phyloP scores from a whole-genome alignment of 257 asterid species.

The Handroanthus guayacan region DNA sequence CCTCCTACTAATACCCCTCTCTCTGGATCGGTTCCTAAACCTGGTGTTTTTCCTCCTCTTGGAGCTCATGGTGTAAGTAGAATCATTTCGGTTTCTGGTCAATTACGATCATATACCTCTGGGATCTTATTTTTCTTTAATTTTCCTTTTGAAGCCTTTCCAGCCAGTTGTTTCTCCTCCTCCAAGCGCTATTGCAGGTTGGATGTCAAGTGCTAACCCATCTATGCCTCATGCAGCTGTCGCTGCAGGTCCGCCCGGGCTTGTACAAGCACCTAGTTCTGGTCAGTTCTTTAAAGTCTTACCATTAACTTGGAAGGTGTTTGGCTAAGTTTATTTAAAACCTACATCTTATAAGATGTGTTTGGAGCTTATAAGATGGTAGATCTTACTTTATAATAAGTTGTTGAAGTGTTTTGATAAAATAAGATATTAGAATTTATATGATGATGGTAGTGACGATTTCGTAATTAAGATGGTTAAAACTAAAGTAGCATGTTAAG shows the following conservation, averaged over 20 bases:
- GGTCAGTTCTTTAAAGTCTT: slow-evolving; percentile 54
- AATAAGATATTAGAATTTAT: no score
- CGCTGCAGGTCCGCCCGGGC: slow-evolving; percentile 65
- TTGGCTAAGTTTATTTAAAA: no score
- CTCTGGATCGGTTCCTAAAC: slow-evolving; percentile 69
- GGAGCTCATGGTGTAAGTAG: slow-evolving; percentile 83
- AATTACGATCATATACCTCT: slow-evolving; percentile 15
- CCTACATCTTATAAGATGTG: no score
- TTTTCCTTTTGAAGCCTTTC: slow-evolving; percentile 52
- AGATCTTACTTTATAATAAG: no score
- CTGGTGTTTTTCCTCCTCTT: slow-evolving; percentile 70
- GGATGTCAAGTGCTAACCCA: slow-evolving; percentile 86
- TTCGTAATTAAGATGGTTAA: no score
- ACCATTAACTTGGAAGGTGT: background rate
- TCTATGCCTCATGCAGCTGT: slow-evolving; percentile 59
- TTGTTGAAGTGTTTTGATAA: no score
- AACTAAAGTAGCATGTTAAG: no score
- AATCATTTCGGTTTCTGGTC: slow-evolving; percentile 20
- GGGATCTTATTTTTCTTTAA: slow-evolving; percentile 38
- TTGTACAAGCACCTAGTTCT: slow-evolving; percentile 58
- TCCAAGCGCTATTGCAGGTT: slow-evolving; percentile 88
- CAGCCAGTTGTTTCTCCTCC: slow-evolving; percentile 73
- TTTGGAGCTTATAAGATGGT: no score
- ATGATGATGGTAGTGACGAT: no score
- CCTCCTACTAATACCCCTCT: slow-evolving; percentile 72